A percentile compares a stretch with the other conserved stretches of the same genome.
These are phyloP conservation scores for Hypoxylon rubiginosum DNA, from an alignment of 2,329 filamentous ascomycete genomes.

Conservation along the genomic window DNA sequence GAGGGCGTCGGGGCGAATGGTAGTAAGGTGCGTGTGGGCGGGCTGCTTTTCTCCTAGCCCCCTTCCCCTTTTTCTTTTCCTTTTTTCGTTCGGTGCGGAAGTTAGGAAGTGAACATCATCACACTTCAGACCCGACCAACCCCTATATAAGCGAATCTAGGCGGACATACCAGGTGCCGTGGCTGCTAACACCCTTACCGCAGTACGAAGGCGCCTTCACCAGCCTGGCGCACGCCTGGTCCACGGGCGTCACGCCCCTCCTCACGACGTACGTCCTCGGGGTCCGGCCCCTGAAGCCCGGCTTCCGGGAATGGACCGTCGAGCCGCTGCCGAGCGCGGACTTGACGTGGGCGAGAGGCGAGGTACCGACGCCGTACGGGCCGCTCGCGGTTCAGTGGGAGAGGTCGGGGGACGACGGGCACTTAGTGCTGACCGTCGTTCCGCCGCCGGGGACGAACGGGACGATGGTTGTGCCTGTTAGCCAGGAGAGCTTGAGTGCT, in stretches of 20 bases:
- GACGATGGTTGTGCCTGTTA: conserved; percentile 44
- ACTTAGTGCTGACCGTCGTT: conserved; percentile 49
- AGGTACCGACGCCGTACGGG: conserved; percentile 59
- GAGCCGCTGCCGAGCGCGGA: conserved; percentile 52
- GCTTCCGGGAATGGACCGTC: conserved; percentile 59
- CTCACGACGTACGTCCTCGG: conserved; percentile 62
- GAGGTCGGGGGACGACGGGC: conserved; percentile 26
- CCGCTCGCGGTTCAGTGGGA: conserved; percentile 58
- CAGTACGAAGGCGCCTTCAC: conserved; percentile 63
- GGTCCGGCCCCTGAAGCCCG: conserved; percentile 59
- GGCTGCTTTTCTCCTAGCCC: too few relatives aligned
- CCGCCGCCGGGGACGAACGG: conserved; percentile 52
- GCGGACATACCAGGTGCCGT: too few relatives aligned
- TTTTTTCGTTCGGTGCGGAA: too few relatives aligned
- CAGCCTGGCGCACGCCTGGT: conserved; percentile 66
- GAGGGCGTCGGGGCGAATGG: conserved; percentile 63
- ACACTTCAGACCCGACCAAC: too few relatives aligned
- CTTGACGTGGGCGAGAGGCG: conserved; percentile 45
- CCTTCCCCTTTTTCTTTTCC: too few relatives aligned
- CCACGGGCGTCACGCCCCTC: conserved; percentile 63
- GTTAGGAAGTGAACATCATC: too few relatives aligned
- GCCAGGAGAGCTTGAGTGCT: conserved; percentile 1
- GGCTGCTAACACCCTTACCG: not conserved
- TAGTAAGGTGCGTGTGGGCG: conserved; percentile 10
- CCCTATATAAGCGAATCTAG: not conserved